Conservation (phyloP, 2,329 filamentous ascomycete species). For the Pseudogymnoascus sp. region DNA sequence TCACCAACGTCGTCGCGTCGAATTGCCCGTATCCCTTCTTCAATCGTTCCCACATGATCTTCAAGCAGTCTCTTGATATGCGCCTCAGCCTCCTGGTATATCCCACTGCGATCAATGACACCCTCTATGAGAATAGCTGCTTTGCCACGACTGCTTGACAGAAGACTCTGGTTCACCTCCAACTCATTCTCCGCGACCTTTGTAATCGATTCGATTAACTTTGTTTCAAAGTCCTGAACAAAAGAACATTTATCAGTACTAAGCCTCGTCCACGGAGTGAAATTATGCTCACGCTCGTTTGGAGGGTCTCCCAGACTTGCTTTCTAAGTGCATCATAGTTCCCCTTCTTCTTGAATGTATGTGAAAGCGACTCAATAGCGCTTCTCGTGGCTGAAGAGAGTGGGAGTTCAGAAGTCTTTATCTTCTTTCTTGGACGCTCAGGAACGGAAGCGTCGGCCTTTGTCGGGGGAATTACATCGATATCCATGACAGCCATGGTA, state of each 20-base stretch:
- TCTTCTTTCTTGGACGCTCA: slow-evolving; percentile 36
- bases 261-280: background rate
- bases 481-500: background rate
- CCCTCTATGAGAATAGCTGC: slow-evolving; percentile 71
- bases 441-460: background rate
- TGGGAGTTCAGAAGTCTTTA: slow-evolving; percentile 69
- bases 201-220: slow-evolving; percentile 59
- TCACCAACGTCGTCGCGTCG: slow-evolving; percentile 61
- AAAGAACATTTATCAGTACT: slow-evolving; percentile 2
- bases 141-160: slow-evolving; percentile 67
- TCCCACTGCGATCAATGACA: slow-evolving; percentile 66
- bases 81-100: slow-evolving; percentile 65
- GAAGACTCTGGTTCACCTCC: slow-evolving; percentile 63
- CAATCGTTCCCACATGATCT: slow-evolving; percentile 52
- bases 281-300: slow-evolving; percentile 30
- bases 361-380: slow-evolving; percentile 68
- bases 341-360: slow-evolving; percentile 80
- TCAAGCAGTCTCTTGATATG: slow-evolving; percentile 64
- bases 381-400: slow-evolving; percentile 64
- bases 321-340: slow-evolving; percentile 74
- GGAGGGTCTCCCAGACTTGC: slow-evolving; percentile 56
- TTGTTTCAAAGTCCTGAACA: slow-evolving; percentile 58
- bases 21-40: slow-evolving; percentile 61
- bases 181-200: slow-evolving; percentile 67
- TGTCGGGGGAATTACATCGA: background rate